Percentiles rank a stretch among this genome's conserved stretches.
Evolutionary conservation across 768 basidiomycete species (phyloP).

Genomic region (Rhodosporidiobolus sp.): DNA sequence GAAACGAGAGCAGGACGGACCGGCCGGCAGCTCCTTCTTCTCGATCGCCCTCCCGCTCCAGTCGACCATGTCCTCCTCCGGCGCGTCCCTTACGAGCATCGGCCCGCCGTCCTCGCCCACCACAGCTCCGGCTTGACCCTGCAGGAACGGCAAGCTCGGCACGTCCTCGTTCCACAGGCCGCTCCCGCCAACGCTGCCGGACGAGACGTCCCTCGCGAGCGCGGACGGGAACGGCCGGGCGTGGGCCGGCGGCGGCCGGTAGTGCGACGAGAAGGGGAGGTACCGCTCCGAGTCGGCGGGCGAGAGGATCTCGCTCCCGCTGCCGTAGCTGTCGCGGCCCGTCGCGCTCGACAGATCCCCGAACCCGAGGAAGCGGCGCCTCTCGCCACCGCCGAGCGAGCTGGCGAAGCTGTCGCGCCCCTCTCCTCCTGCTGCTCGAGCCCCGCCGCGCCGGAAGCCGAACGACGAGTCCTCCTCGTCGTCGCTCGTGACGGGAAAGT

Average conservation of each 20-base stretch:
- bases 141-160: not conserved
- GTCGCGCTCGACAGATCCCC: not conserved
- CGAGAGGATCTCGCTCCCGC: not conserved
- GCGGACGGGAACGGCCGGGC: not conserved
- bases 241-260: not conserved
- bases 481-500: slow-evolving; percentile 22
- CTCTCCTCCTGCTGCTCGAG: not conserved
- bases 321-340: not conserved
- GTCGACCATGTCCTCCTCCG: slow-evolving; percentile 78
- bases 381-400: not conserved
- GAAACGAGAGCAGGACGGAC: too few relatives aligned
- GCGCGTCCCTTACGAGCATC: slow-evolving; percentile 70
- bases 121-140: slow-evolving; percentile 50
- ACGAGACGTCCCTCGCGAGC: too few relatives aligned
- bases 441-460: not conserved
- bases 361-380: slow-evolving; percentile 13
- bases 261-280: not conserved
- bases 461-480: slow-evolving; percentile 24
- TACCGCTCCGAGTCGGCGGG: not conserved
- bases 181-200: too few relatives aligned
- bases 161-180: slow-evolving; percentile 26
- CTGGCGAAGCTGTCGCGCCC: not conserved
- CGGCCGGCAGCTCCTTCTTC: slow-evolving; percentile 51
- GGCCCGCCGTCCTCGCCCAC: slow-evolving; percentile 49
- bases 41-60: slow-evolving; percentile 65